Conservation (phyloP, 2,329 filamentous ascomycete genomes). For the Ophiostoma sp. region DNA sequence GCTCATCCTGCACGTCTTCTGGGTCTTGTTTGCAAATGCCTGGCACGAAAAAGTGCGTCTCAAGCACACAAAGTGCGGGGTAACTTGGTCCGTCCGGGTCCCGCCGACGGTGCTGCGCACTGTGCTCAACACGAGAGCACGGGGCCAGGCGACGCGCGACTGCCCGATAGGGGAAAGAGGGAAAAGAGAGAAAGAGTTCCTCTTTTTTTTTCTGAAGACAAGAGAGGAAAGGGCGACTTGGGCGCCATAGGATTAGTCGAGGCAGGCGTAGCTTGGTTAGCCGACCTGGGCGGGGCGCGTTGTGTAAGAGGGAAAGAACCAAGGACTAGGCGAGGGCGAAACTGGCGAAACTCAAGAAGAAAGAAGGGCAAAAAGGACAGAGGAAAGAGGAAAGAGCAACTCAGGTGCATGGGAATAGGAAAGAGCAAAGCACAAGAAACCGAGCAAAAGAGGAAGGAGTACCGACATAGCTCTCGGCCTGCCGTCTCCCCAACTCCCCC, state of each 20-base stretch:
- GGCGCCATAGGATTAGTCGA: background rate
- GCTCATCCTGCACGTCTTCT: constrained; percentile 6
- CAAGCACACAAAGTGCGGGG: constrained; percentile 10
- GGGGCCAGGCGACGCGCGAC: constrained; percentile 24
- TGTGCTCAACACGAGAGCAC: constrained; percentile 22
- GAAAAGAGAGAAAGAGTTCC: background rate
- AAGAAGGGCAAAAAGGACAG: background rate
- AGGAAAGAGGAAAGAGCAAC: background rate
- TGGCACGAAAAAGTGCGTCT: constrained; percentile 2
- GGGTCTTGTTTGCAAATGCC: background rate
- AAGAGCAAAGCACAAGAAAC: constrained; percentile 14
- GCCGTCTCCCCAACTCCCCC: background rate
- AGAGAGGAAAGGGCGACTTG: too few species aligned
- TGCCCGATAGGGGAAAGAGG: background rate
- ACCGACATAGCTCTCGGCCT: background rate
- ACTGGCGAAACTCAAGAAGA: background rate
- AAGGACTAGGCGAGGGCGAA: background rate
- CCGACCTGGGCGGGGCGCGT: constrained; percentile 16
- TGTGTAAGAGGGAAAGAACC: constrained; percentile 10
- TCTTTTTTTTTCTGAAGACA: too few species aligned
- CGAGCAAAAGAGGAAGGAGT: constrained; percentile 8
- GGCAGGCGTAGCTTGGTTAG: background rate
- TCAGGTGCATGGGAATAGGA: background rate
- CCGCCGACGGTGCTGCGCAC: constrained; percentile 14
- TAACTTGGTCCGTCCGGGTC: constrained; percentile 14